phyloP scores from a whole-genome alignment of 2,329 filamentous ascomycete genomes.

The Dactylellina leptospora region DNA sequence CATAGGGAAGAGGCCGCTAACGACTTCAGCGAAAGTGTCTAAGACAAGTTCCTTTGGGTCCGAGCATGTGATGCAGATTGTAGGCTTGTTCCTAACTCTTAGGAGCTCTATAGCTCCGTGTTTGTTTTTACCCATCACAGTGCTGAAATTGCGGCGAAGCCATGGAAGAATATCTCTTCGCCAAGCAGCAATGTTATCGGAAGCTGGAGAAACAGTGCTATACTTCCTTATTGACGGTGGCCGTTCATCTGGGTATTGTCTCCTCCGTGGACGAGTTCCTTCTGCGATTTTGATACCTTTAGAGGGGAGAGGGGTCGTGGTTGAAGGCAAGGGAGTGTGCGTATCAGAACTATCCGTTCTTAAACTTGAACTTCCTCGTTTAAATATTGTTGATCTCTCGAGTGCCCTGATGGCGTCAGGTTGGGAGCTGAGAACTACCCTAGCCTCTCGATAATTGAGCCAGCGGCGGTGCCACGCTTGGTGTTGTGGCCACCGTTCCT shows the following conservation, averaged over 20 bases:
- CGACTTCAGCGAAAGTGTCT: slow-evolving; percentile 50
- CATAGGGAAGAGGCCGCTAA: slow-evolving; percentile 50
- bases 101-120: slow-evolving; percentile 51
- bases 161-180: slow-evolving; percentile 51
- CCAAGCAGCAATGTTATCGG: slow-evolving; percentile 48
- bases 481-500: slow-evolving; percentile 42
- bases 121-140: slow-evolving; percentile 52
- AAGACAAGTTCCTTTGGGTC: slow-evolving; percentile 47
- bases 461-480: slow-evolving; percentile 48
- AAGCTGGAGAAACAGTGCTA: slow-evolving; percentile 43
- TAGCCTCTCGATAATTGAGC: slow-evolving; percentile 50
- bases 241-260: slow-evolving; percentile 34
- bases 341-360: slow-evolving; percentile 9
- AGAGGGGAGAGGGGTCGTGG: background rate
- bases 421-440: slow-evolving; percentile 47
- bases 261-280: slow-evolving; percentile 34
- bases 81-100: slow-evolving; percentile 48
- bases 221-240: slow-evolving; percentile 47
- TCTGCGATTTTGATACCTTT: slow-evolving; percentile 27
- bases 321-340: slow-evolving; percentile 11
- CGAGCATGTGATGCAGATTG: slow-evolving; percentile 53
- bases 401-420: slow-evolving; percentile 47
- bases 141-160: slow-evolving; percentile 51
- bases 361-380: slow-evolving; percentile 42
- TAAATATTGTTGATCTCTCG: slow-evolving; percentile 50